Percentiles rank a stretch among this genome's conserved stretches.
Conservation (phyloP, 1,284 basidiomycete genomes). For the Cutaneotrichosporon arboriforme region DNA sequence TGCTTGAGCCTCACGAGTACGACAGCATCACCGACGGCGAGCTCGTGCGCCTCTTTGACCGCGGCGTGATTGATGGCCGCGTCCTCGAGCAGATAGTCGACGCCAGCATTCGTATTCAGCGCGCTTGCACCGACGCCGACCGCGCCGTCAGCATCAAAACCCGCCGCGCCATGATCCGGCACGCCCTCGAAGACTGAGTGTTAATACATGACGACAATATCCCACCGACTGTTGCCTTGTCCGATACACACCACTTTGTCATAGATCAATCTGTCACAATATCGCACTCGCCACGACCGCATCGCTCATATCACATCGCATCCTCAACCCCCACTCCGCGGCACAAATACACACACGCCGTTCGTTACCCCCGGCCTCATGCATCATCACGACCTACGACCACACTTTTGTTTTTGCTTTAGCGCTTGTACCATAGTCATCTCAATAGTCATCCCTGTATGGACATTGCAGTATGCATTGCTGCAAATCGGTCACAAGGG, state of each 20-base stretch:
- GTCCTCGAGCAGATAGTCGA: slow-evolving; percentile 20
- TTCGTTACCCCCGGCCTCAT: not conserved
- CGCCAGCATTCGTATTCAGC: slow-evolving; percentile 21
- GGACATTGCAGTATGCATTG: too few relatives aligned
- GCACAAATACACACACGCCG: not conserved
- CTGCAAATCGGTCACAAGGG: too few relatives aligned
- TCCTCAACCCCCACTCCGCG: not conserved
- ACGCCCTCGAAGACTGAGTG: slow-evolving; percentile 15
- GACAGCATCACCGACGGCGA: slow-evolving; percentile 21
- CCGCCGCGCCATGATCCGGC: slow-evolving; percentile 21
- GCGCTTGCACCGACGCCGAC: slow-evolving; percentile 18
- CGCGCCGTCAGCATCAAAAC: slow-evolving; percentile 22
- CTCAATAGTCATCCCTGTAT: not conserved
- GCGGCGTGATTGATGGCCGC: slow-evolving; percentile 16
- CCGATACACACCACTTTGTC: not conserved
- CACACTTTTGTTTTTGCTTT: not conserved
- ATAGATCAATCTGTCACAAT: too few relatives aligned
- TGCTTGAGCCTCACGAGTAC: slow-evolving; percentile 23
- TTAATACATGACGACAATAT: not conserved
- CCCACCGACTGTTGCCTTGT: not conserved
- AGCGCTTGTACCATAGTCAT: not conserved
- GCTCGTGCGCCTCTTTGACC: slow-evolving; percentile 19
- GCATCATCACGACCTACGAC: not conserved
- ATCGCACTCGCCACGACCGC: too few relatives aligned
- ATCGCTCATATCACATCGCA: too few relatives aligned